A percentile compares a stretch with the other conserved stretches of the same genome.
Conservation (phyloP, 352 stramenopile species). For the Pseudoperonospora humuli region DNA sequence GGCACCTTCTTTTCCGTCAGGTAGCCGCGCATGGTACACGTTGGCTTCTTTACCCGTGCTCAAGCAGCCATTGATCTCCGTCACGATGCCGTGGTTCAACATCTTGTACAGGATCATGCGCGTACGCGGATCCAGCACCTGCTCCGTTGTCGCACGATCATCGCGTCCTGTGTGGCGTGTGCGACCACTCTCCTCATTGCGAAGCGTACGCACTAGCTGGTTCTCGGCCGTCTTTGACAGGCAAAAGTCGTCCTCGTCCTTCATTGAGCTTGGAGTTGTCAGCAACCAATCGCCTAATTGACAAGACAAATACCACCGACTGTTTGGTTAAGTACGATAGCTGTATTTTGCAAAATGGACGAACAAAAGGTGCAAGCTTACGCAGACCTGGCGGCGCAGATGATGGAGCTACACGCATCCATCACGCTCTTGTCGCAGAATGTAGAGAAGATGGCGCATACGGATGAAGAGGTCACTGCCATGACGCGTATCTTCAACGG, state of each 20-base stretch:
- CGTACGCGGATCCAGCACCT: constrained; percentile 96
- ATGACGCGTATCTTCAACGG: constrained; percentile 75
- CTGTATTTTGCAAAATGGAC: constrained; percentile 31
- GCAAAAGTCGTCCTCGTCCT: constrained; percentile 53
- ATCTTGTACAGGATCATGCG: constrained; percentile 99
- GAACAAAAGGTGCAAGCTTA: constrained; percentile 65
- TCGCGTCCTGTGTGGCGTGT: constrained; percentile 92
- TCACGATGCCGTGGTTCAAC: constrained; percentile 93
- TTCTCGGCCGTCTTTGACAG: constrained; percentile 78
- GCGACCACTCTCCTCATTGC: constrained; percentile 66
- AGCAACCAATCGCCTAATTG: constrained; percentile 6
- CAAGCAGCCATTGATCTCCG: constrained; percentile 97
- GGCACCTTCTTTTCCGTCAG: constrained; percentile 64
- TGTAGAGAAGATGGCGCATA: constrained; percentile 68
- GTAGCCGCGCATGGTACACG: constrained; percentile 94
- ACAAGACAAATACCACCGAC: constrained; percentile 7
- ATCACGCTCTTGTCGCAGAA: constrained; percentile 63
- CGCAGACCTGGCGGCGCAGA: constrained; percentile 51
- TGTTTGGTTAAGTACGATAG: constrained; percentile 4
- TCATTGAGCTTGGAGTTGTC: constrained; percentile 23
- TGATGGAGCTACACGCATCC: constrained; percentile 71
- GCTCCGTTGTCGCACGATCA: constrained; percentile 96
- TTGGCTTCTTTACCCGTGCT: constrained; percentile 99
- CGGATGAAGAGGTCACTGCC: constrained; percentile 52
- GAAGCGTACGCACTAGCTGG: constrained; percentile 65